A percentile compares a stretch with the other conserved stretches of the same genome.
phyloP scores from a whole-genome alignment of 176 grass and related monocot species.

The Phoenix dactylifera region DNA sequence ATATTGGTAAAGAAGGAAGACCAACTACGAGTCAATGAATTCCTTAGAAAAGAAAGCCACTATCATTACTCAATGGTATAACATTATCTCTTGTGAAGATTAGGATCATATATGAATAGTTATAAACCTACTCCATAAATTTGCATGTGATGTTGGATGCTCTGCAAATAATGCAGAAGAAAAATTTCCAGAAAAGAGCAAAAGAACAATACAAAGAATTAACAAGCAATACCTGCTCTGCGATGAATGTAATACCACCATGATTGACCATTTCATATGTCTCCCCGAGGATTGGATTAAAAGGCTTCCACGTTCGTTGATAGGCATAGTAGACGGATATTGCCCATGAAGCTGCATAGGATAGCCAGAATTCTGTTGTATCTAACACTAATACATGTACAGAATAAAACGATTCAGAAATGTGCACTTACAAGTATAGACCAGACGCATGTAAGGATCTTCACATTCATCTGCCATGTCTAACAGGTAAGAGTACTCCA shows the following conservation, averaged over 20 bases:
- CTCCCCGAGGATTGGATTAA: constrained; percentile 96
- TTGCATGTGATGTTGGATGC: too few species aligned
- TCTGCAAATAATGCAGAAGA: too few species aligned
- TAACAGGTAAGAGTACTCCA: constrained; percentile 93
- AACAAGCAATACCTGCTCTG: constrained; percentile 55
- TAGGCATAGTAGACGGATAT: constrained; percentile 67
- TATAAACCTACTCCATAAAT: too few species aligned
- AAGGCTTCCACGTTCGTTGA: constrained; percentile 92
- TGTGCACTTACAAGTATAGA: constrained; percentile 69
- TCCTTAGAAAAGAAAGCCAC: background rate
- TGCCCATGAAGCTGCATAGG: constrained; percentile 86
- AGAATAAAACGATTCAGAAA: background rate
- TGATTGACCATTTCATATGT: constrained; percentile 94
- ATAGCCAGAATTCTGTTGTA: constrained; percentile 18
- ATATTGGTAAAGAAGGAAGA: too few species aligned
- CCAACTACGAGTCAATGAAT: too few species aligned
- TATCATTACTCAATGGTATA: background rate
- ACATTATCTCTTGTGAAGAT: too few species aligned
- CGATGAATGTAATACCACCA: constrained; percentile 65
- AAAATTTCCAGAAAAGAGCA: too few species aligned
- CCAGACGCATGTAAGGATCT: constrained; percentile 83
- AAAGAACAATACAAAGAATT: too few species aligned
- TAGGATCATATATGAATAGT: too few species aligned
- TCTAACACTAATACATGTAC: constrained; percentile 7
- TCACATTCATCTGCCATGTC: constrained; percentile 96